Base-by-base conservation (phyloP, 2,329 filamentous ascomycete genomes). In the Taxawa tesnikishii region DNA sequence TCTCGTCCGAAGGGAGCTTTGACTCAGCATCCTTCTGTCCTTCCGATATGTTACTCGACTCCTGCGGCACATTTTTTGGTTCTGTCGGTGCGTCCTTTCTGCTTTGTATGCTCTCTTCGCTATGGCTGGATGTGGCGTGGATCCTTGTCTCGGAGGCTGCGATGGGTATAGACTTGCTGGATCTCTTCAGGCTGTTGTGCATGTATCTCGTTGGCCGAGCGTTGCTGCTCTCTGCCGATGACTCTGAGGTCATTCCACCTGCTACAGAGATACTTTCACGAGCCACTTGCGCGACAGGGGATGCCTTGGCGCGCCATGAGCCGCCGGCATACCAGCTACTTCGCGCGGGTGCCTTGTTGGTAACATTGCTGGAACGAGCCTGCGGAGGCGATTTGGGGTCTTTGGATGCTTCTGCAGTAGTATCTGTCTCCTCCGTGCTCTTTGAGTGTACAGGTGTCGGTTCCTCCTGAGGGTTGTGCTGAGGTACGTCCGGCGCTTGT, bases 121-220 rank as follows among this genome's bases (percentile, higher is more conserved):
- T 34, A 9, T 53, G 34, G 21, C 31, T 37, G 15, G 52, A 38
- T 4, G 57, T 60, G 3, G 64, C 60, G 38, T 62, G 59, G 15
- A 66, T 48, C 37, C 56, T 58, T 5, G 63, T 64, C 10, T 60
- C 59, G 15, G 63, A 56, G 1, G 63, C 60, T 3, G 56, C 51
- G 26, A 65, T 42, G 4, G 56, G 54, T 15, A 56, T 49, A 34
- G 59, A 59, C 49, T 67, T 67, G 40, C 61, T 56, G 17, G 31
- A 32, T 13, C 33, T 29, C n/a, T 34, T 34, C 11, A 41, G 32
- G 10, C 33, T 38, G 13, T 33, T 36, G 26, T 41, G 36, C 18
- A 41, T 38, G 18, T 37, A 41, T 8, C 31, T 26, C 12, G 26
- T 17, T 11, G 21, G 26, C 7, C 25, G 15, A 15, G 46, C 47